Evolutionary conservation across 2,329 filamentous ascomycete species (phyloP).

Genomic region (Cladophialophora exuberans): DNA sequence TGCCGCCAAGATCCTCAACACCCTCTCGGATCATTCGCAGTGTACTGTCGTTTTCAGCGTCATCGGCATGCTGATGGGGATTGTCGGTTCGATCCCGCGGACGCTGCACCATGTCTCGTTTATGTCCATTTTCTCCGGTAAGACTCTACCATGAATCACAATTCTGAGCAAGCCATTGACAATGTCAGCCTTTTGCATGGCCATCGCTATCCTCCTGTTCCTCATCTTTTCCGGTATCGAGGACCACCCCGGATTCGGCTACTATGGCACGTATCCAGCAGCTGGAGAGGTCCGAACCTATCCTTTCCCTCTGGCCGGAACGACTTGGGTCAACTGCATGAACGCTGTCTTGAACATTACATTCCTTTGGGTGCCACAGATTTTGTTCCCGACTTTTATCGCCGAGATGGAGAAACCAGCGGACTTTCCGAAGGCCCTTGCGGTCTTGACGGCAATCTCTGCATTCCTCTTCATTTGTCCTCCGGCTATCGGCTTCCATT

Average conservation of each 20-base stretch:
- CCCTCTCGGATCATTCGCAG: conserved; percentile 51
- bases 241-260: conserved; percentile 48
- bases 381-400: conserved; percentile 57
- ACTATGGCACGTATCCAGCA: conserved; percentile 51
- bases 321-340: conserved; percentile 52
- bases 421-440: conserved; percentile 56
- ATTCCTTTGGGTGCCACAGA: conserved; percentile 56
- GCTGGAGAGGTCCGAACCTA: conserved; percentile 51
- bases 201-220: conserved; percentile 54
- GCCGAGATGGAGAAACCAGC: conserved; percentile 54
- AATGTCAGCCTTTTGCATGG: conserved; percentile 50
- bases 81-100: conserved; percentile 50
- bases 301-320: conserved; percentile 51
- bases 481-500: conserved; percentile 53
- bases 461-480: conserved; percentile 55
- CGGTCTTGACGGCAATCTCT: conserved; percentile 50
- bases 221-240: conserved; percentile 55
- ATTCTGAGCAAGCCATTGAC: neutral
- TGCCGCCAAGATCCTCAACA: conserved; percentile 54
- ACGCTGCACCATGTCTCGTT: conserved; percentile 54
- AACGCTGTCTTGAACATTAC: conserved; percentile 56
- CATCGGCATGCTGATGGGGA: conserved; percentile 51
- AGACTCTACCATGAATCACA: conserved; percentile 52
- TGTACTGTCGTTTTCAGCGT: conserved; percentile 56
- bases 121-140: conserved; percentile 53